Base-by-base conservation (phyloP, 192 early-diverging fungal genomes). In the Podila minutissima region DNA sequence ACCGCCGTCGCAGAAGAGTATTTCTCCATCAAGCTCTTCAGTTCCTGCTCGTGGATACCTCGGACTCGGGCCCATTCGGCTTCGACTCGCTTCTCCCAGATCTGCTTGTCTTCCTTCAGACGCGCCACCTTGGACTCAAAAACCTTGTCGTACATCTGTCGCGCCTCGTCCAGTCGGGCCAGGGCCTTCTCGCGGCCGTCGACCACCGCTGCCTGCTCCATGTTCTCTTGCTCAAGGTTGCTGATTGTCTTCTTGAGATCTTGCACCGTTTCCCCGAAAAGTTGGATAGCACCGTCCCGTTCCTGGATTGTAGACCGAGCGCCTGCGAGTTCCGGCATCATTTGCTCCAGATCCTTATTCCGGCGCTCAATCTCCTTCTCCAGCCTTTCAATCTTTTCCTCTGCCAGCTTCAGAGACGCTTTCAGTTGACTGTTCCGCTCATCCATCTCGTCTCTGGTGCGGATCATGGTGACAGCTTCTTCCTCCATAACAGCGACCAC, bases 111-210 rank as follows among this genome's bases (percentile, higher is more conserved):
- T 8, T 79, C 76, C 55, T 67, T 64, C 17, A 79, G 28, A 5
- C 53, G 29, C 19, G 64, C 66, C 32, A 79, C 71, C 32, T 64
- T 79, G n/a, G 76, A 72, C 62, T 79, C 62, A 31, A 67, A 66
- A 32, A 79, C 66, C 61, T 72, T 70, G 9, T 64, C 66, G 31
- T 72, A 79, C 22, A 48, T 67, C n/a, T 59, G 72, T 15, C 66
- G 65, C 4, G 76, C 76, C 4, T 62, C 51, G n/a, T 72, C 69
- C 28, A 79, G 22, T 3, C 65, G 66, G 12, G 49, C 48, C n/a
- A 72, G 46, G 4, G 76, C 76, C 15, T 65, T 46, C 24, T 72
- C 70, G 5, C 65, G 70, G 6, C 76, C 76, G 0, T 72, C 70
- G 20, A 79, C 26, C 49, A 72, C 70, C 24, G 72, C 61, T 38